A percentile compares a stretch with the other conserved stretches of the same genome.
These are phyloP conservation scores for Cinnamomum micranthum DNA, from an alignment of 164 flowering plant genomes.

Conservation along the genomic window DNA sequence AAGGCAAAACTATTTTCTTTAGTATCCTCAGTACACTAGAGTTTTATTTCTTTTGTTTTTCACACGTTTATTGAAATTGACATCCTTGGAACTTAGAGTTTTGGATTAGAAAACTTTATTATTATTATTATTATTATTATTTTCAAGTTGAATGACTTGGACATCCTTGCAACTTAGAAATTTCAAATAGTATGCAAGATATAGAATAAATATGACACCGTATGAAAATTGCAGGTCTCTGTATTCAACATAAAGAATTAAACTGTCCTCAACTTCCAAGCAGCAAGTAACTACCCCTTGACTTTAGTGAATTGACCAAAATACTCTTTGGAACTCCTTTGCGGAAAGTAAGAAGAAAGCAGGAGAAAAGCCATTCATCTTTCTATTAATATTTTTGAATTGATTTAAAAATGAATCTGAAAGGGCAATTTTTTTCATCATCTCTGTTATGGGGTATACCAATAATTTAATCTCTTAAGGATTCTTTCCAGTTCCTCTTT, in stretches of 20 bases:
- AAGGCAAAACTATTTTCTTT: background rate
- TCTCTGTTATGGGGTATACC: too few relatives aligned
- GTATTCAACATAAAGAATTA: background rate
- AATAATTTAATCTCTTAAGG: too few relatives aligned
- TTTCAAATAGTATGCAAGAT: background rate
- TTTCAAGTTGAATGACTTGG: background rate
- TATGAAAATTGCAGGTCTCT: background rate
- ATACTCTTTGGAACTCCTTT: background rate
- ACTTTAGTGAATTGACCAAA: background rate
- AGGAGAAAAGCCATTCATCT: background rate
- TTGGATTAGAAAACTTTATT: background rate
- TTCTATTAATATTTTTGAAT: background rate
- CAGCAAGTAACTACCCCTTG: background rate
- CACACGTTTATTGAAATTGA: background rate
- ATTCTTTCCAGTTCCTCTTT: background rate
- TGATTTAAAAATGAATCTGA: background rate
- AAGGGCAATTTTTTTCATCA: background rate
- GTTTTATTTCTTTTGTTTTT: background rate
- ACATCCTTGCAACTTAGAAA: too few relatives aligned
- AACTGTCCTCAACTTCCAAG: background rate
- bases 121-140: background rate
- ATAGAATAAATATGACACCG: background rate
- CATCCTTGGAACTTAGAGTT: background rate
- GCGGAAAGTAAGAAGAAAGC: background rate
- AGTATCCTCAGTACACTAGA: background rate